Evolutionary conservation across 495 filamentous ascomycete genomes (phyloP), one percentile per base, ranked within the genome.

Genomic region (Xylona heveae): DNA sequence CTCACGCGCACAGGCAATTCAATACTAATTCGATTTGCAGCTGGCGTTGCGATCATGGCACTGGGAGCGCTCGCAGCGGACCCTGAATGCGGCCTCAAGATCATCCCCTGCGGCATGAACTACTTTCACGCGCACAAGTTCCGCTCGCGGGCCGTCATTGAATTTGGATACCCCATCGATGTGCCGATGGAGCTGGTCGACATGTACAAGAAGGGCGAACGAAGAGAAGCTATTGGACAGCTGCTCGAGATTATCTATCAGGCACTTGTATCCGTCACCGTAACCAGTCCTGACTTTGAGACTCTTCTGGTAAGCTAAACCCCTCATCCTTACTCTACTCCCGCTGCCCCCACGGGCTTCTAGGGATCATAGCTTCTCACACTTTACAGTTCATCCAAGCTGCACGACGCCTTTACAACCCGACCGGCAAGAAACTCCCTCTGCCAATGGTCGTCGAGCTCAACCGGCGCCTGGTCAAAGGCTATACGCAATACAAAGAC

Each of bases 51-150:
- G 30, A 78, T 99, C 39, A 99, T 99, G 84, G 88, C 88, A 15
- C 66, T 99, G 29, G 88, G 85, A 14, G 79, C 90, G 3, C 61
- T 99, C 19, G 78, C 78, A n/a, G 72, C 77, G 24, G 66, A 81
- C 29, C 88, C 84, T 3, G 64, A 90, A 40, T 93, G 77, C 47
- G 83, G 77, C n/a, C 48, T 99, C 40, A 90, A 80, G 50, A 95
- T 99, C 43, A 78, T 99, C n/a, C 90, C 90, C n/a, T 85, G 82
- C 30, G 90, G 90, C 38, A 95, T 95, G 88, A 99, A 99, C 47
- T 99, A 99, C 53, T 99, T 99, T 55, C 88, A 99, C 53, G 78
- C 88, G 3, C 88, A 99, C 56, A 99, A 95, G 49, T 99, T 99
- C 54, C 73, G 88, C 12, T 99, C 88, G 30, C 66, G 88, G 47